A percentile compares a stretch with the other conserved stretches of the same genome.
Evolutionary conservation across 805 yeast species (phyloP).

Genomic region (Starmerella cellae): DNA sequence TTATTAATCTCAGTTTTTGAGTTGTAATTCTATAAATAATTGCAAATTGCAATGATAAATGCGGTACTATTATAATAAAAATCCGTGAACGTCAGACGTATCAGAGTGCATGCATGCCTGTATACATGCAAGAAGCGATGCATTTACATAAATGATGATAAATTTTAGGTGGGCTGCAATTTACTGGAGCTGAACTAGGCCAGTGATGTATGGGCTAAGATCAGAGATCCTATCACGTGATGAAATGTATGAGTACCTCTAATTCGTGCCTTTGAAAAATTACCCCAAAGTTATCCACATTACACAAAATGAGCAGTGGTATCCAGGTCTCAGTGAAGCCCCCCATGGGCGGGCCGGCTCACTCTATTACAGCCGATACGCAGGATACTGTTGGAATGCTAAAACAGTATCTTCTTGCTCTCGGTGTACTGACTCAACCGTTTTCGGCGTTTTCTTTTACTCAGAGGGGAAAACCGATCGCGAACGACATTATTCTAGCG

Average conservation of each 20-base stretch:
- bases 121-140: too few relatives aligned
- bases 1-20: too few relatives aligned
- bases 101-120: too few relatives aligned
- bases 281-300: background rate
- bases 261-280: background rate
- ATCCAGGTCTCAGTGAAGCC: constrained; percentile 17
- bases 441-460: constrained; percentile 48
- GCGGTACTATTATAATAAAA: too few relatives aligned
- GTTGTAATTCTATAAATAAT: too few relatives aligned
- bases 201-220: too few relatives aligned
- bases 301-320: constrained; percentile 1
- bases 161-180: too few relatives aligned
- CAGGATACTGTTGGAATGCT: constrained; percentile 46
- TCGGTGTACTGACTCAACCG: constrained; percentile 42
- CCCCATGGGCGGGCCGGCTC: constrained; percentile 20
- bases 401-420: constrained; percentile 42
- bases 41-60: too few relatives aligned
- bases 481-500: constrained; percentile 24
- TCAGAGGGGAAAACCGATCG: constrained; percentile 16
- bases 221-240: too few relatives aligned
- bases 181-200: too few relatives aligned
- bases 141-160: too few relatives aligned
- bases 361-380: constrained; percentile 19
- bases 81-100: too few relatives aligned
- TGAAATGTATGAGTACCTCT: background rate